A percentile compares a stretch with the other conserved stretches of the same genome.
These are phyloP conservation scores for Amanita muscaria DNA, from an alignment of 768 basidiomycete genomes.

Conservation along the genomic window DNA sequence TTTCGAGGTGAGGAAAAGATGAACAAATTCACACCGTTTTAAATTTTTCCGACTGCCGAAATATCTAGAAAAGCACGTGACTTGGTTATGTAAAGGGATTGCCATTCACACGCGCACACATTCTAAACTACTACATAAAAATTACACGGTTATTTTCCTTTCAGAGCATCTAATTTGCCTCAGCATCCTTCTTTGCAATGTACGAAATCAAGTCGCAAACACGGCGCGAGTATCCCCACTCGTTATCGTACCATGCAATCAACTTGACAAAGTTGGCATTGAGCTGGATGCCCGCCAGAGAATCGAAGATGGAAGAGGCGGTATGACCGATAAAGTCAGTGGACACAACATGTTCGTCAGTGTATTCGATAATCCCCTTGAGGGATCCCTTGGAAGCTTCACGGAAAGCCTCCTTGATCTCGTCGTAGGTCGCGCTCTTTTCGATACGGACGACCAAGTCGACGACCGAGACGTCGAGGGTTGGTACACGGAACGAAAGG, in stretches of 20 bases:
- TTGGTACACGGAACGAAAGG: constrained; percentile 90
- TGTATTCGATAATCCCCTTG: constrained; percentile 72
- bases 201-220: constrained; percentile 78
- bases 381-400: constrained; percentile 54
- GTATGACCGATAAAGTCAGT: constrained; percentile 74
- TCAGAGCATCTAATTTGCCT: constrained; percentile 13
- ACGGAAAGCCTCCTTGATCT: constrained; percentile 76
- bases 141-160: no score
- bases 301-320: constrained; percentile 84
- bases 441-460: constrained; percentile 86
- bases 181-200: constrained; percentile 58
- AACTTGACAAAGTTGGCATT: constrained; percentile 89
- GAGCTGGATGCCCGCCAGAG: constrained; percentile 76
- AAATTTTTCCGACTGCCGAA: constrained; percentile 9
- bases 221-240: constrained; percentile 85
- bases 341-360: constrained; percentile 82
- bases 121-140: no score
- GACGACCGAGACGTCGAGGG: constrained; percentile 87
- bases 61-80: constrained; percentile 6
- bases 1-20: constrained; percentile 21
- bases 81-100: no score
- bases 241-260: constrained; percentile 91
- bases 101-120: no score
- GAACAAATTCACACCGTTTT: constrained; percentile 4
- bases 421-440: constrained; percentile 70